Evolutionary conservation across 2,329 filamentous ascomycete genomes (phyloP).

Genomic region (Colletotrichum truncatum): DNA sequence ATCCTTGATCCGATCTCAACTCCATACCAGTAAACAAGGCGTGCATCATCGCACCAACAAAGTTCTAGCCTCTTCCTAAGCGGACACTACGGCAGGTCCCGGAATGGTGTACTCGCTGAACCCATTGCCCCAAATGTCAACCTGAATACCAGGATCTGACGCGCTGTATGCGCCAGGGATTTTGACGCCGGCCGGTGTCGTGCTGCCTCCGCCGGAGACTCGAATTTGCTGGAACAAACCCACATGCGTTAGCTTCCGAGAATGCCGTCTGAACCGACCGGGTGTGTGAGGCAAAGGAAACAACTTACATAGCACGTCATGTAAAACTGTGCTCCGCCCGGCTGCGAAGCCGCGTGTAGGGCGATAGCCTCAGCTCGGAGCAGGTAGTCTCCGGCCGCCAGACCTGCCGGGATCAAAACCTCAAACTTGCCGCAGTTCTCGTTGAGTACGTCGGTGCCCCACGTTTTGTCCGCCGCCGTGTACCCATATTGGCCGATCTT

Average conservation of each 20-base stretch:
- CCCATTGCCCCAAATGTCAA: conserved; percentile 48
- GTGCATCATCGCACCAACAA: neutral
- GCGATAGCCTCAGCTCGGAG: conserved; percentile 55
- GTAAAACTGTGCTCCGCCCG: conserved; percentile 33
- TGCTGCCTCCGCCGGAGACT: conserved; percentile 34
- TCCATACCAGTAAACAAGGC: too few relatives aligned
- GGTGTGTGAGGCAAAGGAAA: conserved; percentile 36
- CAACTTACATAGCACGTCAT: conserved; percentile 32
- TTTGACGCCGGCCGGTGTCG: conserved; percentile 34
- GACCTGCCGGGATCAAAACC: conserved; percentile 43
- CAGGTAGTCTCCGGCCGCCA: conserved; percentile 53
- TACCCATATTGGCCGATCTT: conserved; percentile 56
- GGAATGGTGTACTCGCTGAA: conserved; percentile 31
- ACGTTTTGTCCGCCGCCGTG: neutral
- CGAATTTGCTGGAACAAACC: conserved; percentile 28
- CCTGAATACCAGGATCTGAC: conserved; percentile 54
- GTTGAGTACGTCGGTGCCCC: conserved; percentile 16
- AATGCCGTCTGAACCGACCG: neutral
- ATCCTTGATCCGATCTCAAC: neutral
- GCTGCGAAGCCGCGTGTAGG: conserved; percentile 46
- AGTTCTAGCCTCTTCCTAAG: neutral
- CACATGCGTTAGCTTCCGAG: neutral
- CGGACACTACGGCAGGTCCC: neutral
- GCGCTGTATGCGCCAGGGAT: conserved; percentile 17
- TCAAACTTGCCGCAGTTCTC: conserved; percentile 5